Evolutionary conservation across 208 protist species (phyloP).

Genomic region (Acanthamoeba rhysodes): DNA sequence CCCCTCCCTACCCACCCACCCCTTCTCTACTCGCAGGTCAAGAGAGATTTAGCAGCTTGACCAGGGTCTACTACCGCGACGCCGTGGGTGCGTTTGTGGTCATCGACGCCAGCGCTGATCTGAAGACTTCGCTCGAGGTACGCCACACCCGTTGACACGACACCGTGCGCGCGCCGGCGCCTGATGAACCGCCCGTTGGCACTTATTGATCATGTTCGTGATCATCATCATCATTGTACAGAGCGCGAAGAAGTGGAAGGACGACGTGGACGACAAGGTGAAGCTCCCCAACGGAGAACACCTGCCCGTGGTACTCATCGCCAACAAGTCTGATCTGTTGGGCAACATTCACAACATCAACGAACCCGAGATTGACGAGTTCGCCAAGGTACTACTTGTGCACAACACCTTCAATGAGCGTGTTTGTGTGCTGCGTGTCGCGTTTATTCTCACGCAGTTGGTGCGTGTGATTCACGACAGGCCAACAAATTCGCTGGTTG

Average conservation of each 20-base stretch:
- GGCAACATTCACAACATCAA: background rate
- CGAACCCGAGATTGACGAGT: background rate
- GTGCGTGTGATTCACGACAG: background rate
- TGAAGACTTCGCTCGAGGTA: background rate
- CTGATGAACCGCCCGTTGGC: too few relatives aligned
- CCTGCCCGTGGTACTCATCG: background rate
- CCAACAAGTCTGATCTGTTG: background rate
- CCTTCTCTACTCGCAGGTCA: background rate
- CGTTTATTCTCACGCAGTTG: background rate
- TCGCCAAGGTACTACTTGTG: background rate
- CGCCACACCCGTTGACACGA: conserved; percentile 78
- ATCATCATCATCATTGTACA: background rate
- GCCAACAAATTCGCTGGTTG: conserved; percentile 84
- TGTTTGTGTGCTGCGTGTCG: too few relatives aligned
- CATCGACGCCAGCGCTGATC: background rate
- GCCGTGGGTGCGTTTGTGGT: background rate
- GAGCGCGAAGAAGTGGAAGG: background rate
- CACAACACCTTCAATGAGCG: background rate
- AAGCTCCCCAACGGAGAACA: background rate
- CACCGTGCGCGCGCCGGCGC: too few relatives aligned
- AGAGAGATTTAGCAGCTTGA: background rate
- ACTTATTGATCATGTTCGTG: too few relatives aligned
- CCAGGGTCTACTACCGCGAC: background rate
- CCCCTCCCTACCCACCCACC: too few relatives aligned
- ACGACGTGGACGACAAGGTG: background rate